Evolutionary conservation across 2,329 filamentous ascomycete species (phyloP).

Genomic region (Dothiorella sarmentorum): DNA sequence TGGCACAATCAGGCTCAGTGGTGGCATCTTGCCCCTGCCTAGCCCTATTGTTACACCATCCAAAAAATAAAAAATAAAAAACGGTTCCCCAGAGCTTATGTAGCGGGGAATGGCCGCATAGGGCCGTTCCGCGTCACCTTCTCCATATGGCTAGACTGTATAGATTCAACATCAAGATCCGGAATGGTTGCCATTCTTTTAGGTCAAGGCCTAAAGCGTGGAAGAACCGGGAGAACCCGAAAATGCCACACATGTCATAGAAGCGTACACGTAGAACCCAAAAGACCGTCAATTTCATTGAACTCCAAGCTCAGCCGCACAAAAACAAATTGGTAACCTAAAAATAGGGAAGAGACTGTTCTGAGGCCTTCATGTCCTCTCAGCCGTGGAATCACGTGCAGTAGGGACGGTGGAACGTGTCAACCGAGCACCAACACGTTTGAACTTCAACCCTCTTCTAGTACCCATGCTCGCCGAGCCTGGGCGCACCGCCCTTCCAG

Average conservation of each 20-base stretch:
- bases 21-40: no score
- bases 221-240: no score
- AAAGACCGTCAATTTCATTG: background rate
- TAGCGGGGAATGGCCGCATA: no score
- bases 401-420: background rate
- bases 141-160: background rate
- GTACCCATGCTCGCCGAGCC: constrained; percentile 53
- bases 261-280: no score
- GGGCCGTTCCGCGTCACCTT: background rate
- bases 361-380: background rate
- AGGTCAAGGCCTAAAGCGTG: no score
- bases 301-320: background rate
- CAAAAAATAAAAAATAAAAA: no score
- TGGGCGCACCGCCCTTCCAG: constrained; percentile 64
- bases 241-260: no score
- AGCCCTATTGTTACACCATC: no score
- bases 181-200: no score
- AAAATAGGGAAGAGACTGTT: background rate
- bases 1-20: no score
- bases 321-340: background rate
- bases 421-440: background rate
- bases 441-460: background rate
- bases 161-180: no score
- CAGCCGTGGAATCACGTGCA: background rate
- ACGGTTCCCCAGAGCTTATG: no score